phyloP scores from a whole-genome alignment of 208 protist species.

The Trypanosoma rangeli region DNA sequence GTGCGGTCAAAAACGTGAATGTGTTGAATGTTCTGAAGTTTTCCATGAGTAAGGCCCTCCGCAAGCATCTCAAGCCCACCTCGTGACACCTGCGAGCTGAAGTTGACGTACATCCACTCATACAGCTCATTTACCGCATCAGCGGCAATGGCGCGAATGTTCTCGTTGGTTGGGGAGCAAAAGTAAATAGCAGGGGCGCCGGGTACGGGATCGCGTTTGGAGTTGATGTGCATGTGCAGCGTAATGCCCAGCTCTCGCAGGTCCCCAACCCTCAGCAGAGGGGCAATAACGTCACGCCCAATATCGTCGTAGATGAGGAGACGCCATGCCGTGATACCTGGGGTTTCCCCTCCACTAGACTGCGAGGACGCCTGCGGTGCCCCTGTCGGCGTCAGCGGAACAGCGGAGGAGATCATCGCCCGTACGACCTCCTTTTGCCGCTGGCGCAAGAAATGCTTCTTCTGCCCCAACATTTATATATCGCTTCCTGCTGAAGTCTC shows the following conservation, averaged over 20 bases:
- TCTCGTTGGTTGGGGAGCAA: constrained; percentile 85
- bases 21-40: constrained; percentile 69
- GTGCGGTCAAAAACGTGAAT: constrained; percentile 85
- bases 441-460: constrained; percentile 66
- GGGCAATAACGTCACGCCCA: constrained; percentile 87
- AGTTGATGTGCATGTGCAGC: constrained; percentile 85
- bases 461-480: constrained; percentile 17
- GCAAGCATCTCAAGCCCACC: constrained; percentile 72
- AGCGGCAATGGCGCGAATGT: constrained; percentile 68
- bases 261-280: constrained; percentile 84
- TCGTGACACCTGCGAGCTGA: constrained; percentile 75
- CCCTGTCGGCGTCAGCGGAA: constrained; percentile 55
- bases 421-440: constrained; percentile 65
- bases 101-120: constrained; percentile 90
- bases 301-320: constrained; percentile 90
- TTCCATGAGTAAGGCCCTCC: constrained; percentile 43
- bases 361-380: constrained; percentile 23
- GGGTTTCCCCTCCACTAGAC: constrained; percentile 8
- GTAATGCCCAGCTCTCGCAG: constrained; percentile 89
- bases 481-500: constrained; percentile 5
- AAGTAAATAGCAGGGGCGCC: constrained; percentile 92
- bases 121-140: constrained; percentile 81
- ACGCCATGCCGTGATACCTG: constrained; percentile 62
- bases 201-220: constrained; percentile 76
- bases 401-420: constrained; percentile 68